A percentile compares a stretch with the other conserved stretches of the same genome.
phyloP scores from a whole-genome alignment of 1,284 basidiomycete genomes.

The Grifola frondosa region DNA sequence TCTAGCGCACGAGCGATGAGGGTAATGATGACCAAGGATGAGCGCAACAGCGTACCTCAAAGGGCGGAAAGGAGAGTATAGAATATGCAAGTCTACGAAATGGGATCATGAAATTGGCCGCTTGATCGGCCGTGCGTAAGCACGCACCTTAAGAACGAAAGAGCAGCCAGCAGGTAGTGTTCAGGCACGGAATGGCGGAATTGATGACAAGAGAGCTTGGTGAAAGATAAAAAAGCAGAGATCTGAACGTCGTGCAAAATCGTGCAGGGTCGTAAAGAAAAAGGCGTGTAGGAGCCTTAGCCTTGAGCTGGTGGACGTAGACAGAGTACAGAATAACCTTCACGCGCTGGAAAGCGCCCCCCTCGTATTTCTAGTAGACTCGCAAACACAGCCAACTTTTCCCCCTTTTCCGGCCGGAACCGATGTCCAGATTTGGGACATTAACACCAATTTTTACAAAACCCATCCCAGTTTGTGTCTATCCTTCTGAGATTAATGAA shows the following conservation, averaged over 20 bases:
- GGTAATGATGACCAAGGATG: neutral
- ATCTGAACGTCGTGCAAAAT: slow-evolving; percentile 59
- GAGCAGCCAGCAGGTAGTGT: slow-evolving; percentile 20
- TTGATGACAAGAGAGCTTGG: slow-evolving; percentile 24
- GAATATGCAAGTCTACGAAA: slow-evolving; percentile 23
- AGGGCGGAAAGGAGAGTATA: slow-evolving; percentile 25
- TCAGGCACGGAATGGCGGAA: slow-evolving; percentile 11
- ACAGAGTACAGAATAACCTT: slow-evolving; percentile 31
- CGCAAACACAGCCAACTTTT: slow-evolving; percentile 23
- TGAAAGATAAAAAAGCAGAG: slow-evolving; percentile 36
- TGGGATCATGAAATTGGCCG: slow-evolving; percentile 9
- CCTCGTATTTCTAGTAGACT: slow-evolving; percentile 28
- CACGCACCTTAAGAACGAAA: slow-evolving; percentile 32
- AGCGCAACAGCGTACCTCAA: slow-evolving; percentile 20
- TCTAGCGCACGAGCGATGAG: slow-evolving; percentile 30
- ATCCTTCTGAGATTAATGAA: too few species aligned
- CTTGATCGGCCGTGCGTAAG: slow-evolving; percentile 10
- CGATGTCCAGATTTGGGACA: neutral
- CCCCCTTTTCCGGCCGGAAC: slow-evolving; percentile 17
- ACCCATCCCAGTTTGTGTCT: neutral
- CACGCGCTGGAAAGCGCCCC: slow-evolving; percentile 22
- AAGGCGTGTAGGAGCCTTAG: slow-evolving; percentile 30
- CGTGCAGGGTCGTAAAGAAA: slow-evolving; percentile 70
- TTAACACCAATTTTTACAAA: neutral
- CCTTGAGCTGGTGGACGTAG: slow-evolving; percentile 30